These are phyloP conservation scores for Auxenochlorella protothecoides DNA, from an alignment of 139 green algal genomes.

Conservation along the genomic window DNA sequence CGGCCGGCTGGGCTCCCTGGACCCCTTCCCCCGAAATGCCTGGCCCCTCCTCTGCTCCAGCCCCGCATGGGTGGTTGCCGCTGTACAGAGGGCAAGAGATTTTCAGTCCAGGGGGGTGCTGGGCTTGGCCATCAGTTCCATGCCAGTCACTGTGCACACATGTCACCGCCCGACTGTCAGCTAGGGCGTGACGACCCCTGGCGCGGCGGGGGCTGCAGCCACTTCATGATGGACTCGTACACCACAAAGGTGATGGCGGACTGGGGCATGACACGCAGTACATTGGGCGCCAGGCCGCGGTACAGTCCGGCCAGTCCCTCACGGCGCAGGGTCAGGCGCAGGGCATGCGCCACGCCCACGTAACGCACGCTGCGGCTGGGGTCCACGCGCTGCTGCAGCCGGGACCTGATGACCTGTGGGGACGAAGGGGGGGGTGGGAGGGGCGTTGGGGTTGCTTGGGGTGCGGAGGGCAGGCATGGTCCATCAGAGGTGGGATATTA, in stretches of 20 bases:
- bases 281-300: conserved; percentile 60
- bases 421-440: neutral
- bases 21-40: too few relatives aligned
- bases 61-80: too few relatives aligned
- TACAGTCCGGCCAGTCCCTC: conserved; percentile 61
- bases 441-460: too few relatives aligned
- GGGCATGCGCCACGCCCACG: conserved; percentile 35
- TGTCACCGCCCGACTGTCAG: too few relatives aligned
- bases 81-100: too few relatives aligned
- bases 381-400: conserved; percentile 81
- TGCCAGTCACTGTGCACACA: too few relatives aligned
- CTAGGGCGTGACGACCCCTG: too few relatives aligned
- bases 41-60: too few relatives aligned
- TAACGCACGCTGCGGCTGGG: conserved; percentile 37
- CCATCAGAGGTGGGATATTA: too few relatives aligned
- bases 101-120: too few relatives aligned
- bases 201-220: neutral
- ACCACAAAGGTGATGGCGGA: conserved; percentile 67
- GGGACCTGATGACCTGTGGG: conserved; percentile 59
- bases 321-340: conserved; percentile 28
- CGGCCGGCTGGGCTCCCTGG: too few relatives aligned
- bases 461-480: neutral
- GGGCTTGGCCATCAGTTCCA: too few relatives aligned
- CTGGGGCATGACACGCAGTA: conserved; percentile 62
- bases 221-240: conserved; percentile 55